A percentile compares a stretch with the other conserved stretches of the same genome.
phyloP scores from a whole-genome alignment of 208 protist genomes.

The Leishmania tarentolae region DNA sequence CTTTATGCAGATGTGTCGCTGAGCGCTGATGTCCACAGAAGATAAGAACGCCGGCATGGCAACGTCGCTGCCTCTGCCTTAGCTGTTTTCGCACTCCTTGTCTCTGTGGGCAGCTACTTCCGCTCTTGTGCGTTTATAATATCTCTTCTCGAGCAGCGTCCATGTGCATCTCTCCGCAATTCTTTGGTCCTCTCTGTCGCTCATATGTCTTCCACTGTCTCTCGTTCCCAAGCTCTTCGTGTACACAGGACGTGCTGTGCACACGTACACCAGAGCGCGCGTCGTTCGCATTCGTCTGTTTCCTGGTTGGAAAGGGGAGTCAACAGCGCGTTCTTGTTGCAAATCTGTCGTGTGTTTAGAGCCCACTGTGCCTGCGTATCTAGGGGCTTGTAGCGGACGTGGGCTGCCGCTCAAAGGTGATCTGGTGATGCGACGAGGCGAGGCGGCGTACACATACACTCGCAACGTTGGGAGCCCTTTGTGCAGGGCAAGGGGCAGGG shows the following conservation, averaged over 20 bases:
- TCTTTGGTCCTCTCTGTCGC: neutral
- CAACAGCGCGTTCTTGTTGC: too few relatives aligned
- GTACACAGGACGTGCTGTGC: neutral
- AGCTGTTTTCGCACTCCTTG: neutral
- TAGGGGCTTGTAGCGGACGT: neutral
- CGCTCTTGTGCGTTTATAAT: neutral
- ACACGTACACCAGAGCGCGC: neutral
- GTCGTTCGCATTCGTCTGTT: too few relatives aligned
- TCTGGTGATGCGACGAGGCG: neutral
- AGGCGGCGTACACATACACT: neutral
- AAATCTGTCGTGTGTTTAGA: neutral
- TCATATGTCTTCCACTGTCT: too few relatives aligned
- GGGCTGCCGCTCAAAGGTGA: neutral
- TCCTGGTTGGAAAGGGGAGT: neutral
- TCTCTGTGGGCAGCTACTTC: neutral
- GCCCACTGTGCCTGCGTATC: neutral
- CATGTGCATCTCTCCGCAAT: neutral
- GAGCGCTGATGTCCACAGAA: neutral
- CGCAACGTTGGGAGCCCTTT: neutral
- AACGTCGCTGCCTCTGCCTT: neutral
- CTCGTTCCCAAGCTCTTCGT: too few relatives aligned
- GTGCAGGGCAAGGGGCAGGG: neutral
- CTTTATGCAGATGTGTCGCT: slow-evolving; percentile 1
- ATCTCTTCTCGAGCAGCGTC: neutral
- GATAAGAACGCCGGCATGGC: neutral